Base-by-base conservation (phyloP, 148 eudicot species). In the Limonium bicolor region DNA sequence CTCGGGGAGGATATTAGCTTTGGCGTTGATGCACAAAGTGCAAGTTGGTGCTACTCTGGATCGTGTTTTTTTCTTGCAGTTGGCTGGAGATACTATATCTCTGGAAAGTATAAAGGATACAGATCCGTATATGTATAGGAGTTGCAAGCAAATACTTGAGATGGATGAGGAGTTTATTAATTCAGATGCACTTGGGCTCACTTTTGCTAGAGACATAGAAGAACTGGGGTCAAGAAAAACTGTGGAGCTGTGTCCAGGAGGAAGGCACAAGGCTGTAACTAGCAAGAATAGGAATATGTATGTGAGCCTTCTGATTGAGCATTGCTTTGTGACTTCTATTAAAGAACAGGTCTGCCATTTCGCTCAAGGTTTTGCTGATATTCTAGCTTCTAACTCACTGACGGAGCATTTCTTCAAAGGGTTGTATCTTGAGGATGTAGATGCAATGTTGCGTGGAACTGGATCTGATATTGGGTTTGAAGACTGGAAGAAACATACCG, bases 401-500 rank as follows among this genome's bases (percentile, higher is more conserved):
- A 64, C 36, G 24, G 50, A 47, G 41, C 25, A 54, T 14, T 80
- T 88, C 58, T 88, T 83, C 61, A 60, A 60, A 36, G 57, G 71
- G 67, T 56, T 88, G 71, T 78, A 77, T 51, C 69, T 76, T 28
- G 77, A 80, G 55, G 97, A 88, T 65, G 76, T 80, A 41, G 90
- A 88, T 58, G 50, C 60, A 67, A 74, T 88, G 92, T 61, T 88
- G 49, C 77, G 55, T 65, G 97, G 97, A 36, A 80, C 79, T 58
- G 81, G 66, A 47, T 64, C 43, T 54, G 63, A 52, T 55, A 74
- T 88, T 18, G 75, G 77, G 41, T 77, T 88, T 6, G 78, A 88
- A 48, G 97, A 88, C 51, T 88, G 97, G 97, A 80, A 60, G 68
- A 74, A 69, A 19, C 92, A 88, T 61, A 83, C 97, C 5, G 81